Evolutionary conservation across 1,139 yeast genomes (phyloP).

Genomic region (Geotrichum europaeum): DNA sequence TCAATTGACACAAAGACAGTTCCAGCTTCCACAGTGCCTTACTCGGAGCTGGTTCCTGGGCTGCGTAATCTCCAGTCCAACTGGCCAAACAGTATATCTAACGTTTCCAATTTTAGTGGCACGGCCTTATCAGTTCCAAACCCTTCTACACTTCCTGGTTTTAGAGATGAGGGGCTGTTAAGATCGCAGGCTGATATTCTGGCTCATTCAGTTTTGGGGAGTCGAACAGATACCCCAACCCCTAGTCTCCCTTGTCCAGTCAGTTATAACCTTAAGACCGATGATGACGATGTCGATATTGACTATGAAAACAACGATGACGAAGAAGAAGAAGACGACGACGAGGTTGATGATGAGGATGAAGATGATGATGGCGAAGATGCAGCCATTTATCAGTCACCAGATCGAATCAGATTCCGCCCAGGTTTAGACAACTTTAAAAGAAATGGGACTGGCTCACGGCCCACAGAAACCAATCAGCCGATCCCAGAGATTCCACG

Average conservation of each 20-base stretch:
- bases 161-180: constrained; percentile 4
- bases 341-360: constrained; percentile 2
- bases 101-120: background rate
- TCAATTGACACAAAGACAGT: background rate
- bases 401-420: background rate
- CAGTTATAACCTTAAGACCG: background rate
- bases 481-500: background rate
- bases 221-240: background rate
- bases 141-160: constrained; percentile 8
- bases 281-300: background rate
- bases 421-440: background rate
- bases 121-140: background rate
- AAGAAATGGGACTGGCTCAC: background rate
- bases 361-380: constrained; percentile 3
- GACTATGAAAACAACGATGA: background rate
- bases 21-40: background rate
- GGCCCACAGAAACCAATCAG: background rate
- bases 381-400: background rate
- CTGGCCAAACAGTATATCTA: background rate
- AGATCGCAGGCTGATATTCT: background rate
- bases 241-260: background rate
- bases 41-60: background rate
- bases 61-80: background rate
- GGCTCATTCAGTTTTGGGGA: background rate
- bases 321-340: background rate